Conservation (phyloP, 2,329 filamentous ascomycete species). For the Trichophyton mentagrophytes region DNA sequence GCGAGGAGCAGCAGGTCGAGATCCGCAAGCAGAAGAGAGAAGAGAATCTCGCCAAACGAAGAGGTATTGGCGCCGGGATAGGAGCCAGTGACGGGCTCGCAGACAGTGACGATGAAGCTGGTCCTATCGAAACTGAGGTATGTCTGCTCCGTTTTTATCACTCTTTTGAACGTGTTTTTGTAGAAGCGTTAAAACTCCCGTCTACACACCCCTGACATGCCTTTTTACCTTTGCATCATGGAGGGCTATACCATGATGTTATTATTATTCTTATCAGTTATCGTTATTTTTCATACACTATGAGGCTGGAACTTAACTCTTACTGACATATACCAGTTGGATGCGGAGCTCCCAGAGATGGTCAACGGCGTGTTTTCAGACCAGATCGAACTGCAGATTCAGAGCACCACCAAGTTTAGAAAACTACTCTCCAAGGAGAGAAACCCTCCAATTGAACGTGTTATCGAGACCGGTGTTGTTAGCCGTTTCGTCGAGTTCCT, state of each 20-base stretch:
- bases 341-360: slow-evolving; percentile 97
- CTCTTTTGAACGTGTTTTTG: neutral
- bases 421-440: slow-evolving; percentile 97
- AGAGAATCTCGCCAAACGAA: slow-evolving; percentile 95
- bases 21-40: slow-evolving; percentile 98
- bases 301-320: neutral
- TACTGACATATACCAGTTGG: slow-evolving; percentile 50
- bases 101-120: slow-evolving; percentile 95
- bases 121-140: slow-evolving; percentile 94
- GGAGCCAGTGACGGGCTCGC: slow-evolving; percentile 55
- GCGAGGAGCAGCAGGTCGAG: slow-evolving; percentile 98
- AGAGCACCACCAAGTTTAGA: slow-evolving; percentile 94
- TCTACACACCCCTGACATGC: neutral
- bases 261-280: neutral
- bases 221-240: no score
- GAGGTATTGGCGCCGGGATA: slow-evolving; percentile 67
- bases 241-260: neutral
- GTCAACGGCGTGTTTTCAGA: slow-evolving; percentile 96
- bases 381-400: slow-evolving; percentile 93
- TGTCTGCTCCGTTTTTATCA: slow-evolving; percentile 20
- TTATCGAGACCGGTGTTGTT: slow-evolving; percentile 98
- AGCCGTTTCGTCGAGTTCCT: slow-evolving; percentile 97
- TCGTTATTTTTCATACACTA: neutral
- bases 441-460: slow-evolving; percentile 96
- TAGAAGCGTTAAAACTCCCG: neutral